Percentiles rank a stretch among this genome's conserved stretches.
These are phyloP conservation scores for Fusarium tjaetaba DNA, from an alignment of 2,329 filamentous ascomycete genomes.

Conservation along the genomic window DNA sequence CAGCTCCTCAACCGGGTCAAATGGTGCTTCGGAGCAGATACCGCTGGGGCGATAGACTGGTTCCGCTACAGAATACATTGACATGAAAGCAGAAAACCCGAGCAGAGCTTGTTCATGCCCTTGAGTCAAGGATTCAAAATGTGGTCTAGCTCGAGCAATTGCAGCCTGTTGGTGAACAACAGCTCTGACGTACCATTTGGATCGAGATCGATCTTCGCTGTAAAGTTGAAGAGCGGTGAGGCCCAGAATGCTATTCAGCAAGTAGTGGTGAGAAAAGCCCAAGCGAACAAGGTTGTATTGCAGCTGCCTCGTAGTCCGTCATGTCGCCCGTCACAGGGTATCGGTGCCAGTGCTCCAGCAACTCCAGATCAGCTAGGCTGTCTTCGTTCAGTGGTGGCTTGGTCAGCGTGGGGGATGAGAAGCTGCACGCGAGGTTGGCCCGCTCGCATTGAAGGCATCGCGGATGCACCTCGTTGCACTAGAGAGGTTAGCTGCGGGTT, in stretches of 20 bases:
- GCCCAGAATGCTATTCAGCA: neutral
- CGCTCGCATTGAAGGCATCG: neutral
- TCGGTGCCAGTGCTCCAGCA: neutral
- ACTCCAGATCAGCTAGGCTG: neutral
- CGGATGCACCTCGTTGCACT: neutral
- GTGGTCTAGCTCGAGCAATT: neutral
- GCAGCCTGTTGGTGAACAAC: neutral
- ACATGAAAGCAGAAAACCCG: neutral
- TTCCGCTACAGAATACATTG: neutral
- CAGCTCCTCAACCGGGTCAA: neutral
- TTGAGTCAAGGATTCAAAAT: neutral
- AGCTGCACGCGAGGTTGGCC: neutral
- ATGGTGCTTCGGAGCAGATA: neutral
- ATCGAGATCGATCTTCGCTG: neutral
- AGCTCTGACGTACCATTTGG: neutral
- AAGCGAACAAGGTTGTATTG: neutral
- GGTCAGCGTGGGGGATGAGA: neutral
- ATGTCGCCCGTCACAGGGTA: neutral
- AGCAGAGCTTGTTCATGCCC: neutral
- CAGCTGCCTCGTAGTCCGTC: neutral
- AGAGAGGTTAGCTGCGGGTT: neutral
- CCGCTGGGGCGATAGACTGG: neutral
- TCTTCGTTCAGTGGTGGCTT: neutral
- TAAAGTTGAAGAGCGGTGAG: neutral
- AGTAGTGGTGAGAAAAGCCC: neutral